Percentiles rank a stretch among this genome's conserved stretches.
These are phyloP conservation scores for Hansfordia pulvinata DNA, from an alignment of 2,329 filamentous ascomycete species.

Conservation along the genomic window DNA sequence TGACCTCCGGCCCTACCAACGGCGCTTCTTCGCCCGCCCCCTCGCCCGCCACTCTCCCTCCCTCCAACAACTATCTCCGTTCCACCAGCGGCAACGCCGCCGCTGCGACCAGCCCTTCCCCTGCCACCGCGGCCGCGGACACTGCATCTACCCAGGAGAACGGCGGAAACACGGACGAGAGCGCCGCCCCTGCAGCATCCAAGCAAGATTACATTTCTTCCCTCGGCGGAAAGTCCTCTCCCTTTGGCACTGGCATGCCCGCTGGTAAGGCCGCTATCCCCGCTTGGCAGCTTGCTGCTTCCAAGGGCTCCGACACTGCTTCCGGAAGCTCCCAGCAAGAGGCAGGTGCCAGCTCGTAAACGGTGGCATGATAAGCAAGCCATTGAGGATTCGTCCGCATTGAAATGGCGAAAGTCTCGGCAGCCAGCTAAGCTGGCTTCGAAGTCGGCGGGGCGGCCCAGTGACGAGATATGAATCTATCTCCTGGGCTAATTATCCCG, in stretches of 20 bases:
- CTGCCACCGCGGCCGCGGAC: conserved; percentile 11
- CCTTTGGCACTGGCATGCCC: conserved; percentile 35
- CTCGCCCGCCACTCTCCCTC: conserved; percentile 1
- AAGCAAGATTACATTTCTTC: conserved; percentile 19
- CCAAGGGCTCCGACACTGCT: conserved; percentile 21
- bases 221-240: conserved; percentile 24
- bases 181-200: conserved; percentile 10
- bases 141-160: conserved; percentile 12
- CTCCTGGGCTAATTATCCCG: too few relatives aligned
- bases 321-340: conserved; percentile 9
- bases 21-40: conserved; percentile 9
- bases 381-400: not conserved
- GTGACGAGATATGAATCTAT: too few relatives aligned
- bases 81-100: conserved; percentile 6
- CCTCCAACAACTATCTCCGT: conserved; percentile 7
- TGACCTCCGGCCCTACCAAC: conserved; percentile 25
- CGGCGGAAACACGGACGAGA: conserved; percentile 16
- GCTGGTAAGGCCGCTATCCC: conserved; percentile 55
- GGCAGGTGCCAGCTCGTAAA: conserved; percentile 6
- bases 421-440: too few relatives aligned
- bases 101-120: conserved; percentile 8
- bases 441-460: too few relatives aligned
- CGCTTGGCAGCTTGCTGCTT: conserved; percentile 65
- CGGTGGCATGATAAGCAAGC: not conserved
- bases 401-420: not conserved